These are phyloP conservation scores for Aspergillus quadricinctus DNA, from an alignment of 2,329 filamentous ascomycete species.

Conservation along the genomic window DNA sequence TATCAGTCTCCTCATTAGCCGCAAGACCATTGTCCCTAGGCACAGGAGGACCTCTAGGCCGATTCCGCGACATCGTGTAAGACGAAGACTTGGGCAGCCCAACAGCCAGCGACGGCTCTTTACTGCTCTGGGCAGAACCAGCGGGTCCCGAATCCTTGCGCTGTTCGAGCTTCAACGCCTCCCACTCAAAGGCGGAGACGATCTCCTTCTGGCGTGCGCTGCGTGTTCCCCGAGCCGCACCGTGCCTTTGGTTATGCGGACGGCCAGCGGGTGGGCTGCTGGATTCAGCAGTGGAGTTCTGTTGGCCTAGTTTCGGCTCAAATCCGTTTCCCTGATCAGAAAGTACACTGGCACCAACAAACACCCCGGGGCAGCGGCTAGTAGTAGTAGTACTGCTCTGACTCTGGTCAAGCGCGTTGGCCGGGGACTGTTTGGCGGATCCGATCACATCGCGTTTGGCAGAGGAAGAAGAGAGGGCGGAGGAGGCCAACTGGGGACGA, in stretches of 20 bases:
- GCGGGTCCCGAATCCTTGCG: constrained; percentile 5
- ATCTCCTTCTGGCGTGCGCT: constrained; percentile 17
- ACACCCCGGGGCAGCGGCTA: background rate
- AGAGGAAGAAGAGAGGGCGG: background rate
- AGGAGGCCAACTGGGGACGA: constrained; percentile 8
- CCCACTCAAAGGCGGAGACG: constrained; percentile 24
- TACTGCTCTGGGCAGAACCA: constrained; percentile 6
- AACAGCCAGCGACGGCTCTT: constrained; percentile 1
- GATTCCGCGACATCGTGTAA: constrained; percentile 38
- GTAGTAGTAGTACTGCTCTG: background rate
- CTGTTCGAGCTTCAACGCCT: constrained; percentile 21
- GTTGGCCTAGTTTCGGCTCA: background rate
- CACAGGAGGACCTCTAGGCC: constrained; percentile 33
- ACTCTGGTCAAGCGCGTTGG: background rate
- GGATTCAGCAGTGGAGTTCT: constrained; percentile 1
- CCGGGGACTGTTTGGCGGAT: background rate
- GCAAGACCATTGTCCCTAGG: constrained; percentile 41
- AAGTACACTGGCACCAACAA: background rate
- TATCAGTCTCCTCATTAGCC: constrained; percentile 42
- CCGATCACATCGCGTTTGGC: background rate
- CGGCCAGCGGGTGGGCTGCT: background rate
- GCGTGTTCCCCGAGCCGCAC: constrained; percentile 23
- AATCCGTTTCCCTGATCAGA: background rate
- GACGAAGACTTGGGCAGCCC: background rate
- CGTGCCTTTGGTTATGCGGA: constrained; percentile 15